Percentiles rank a stretch among this genome's conserved stretches.
phyloP scores from a whole-genome alignment of 2,329 filamentous ascomycete species.

The Beauveria bassiana region DNA sequence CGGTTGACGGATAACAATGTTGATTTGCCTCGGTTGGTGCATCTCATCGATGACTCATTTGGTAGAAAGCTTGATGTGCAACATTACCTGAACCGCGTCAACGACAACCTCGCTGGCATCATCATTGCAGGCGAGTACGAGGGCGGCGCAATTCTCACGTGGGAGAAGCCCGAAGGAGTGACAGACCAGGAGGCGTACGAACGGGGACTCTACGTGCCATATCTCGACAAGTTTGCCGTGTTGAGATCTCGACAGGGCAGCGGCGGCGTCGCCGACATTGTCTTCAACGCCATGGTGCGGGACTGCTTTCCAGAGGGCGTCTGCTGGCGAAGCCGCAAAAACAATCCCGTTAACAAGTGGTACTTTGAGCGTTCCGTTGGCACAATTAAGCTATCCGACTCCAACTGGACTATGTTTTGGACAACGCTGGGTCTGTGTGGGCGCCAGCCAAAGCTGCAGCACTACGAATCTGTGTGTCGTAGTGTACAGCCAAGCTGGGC shows the following conservation, averaged over 20 bases:
- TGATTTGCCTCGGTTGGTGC: conserved; percentile 71
- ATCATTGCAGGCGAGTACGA: conserved; percentile 97
- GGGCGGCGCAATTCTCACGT: conserved; percentile 88
- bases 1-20: conserved; percentile 73
- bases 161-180: conserved; percentile 67
- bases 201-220: conserved; percentile 68
- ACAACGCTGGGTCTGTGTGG: conserved; percentile 63
- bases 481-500: conserved; percentile 56
- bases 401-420: conserved; percentile 98
- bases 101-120: conserved; percentile 74
- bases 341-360: conserved; percentile 98
- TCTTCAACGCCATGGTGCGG: conserved; percentile 92
- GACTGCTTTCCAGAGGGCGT: conserved; percentile 83
- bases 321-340: conserved; percentile 82
- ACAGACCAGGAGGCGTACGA: conserved; percentile 45
- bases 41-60: conserved; percentile 93
- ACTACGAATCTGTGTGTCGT: conserved; percentile 71
- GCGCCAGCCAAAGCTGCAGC: conserved; percentile 46
- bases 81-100: conserved; percentile 75
- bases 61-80: conserved; percentile 73
- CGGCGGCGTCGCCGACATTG: conserved; percentile 86
- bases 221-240: conserved; percentile 96
- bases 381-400: conserved; percentile 71
- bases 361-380: conserved; percentile 90
- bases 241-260: conserved; percentile 81